These are phyloP conservation scores for Austroboletus novae-zelandiae DNA, from an alignment of 1,284 basidiomycete genomes.

Conservation along the genomic window DNA sequence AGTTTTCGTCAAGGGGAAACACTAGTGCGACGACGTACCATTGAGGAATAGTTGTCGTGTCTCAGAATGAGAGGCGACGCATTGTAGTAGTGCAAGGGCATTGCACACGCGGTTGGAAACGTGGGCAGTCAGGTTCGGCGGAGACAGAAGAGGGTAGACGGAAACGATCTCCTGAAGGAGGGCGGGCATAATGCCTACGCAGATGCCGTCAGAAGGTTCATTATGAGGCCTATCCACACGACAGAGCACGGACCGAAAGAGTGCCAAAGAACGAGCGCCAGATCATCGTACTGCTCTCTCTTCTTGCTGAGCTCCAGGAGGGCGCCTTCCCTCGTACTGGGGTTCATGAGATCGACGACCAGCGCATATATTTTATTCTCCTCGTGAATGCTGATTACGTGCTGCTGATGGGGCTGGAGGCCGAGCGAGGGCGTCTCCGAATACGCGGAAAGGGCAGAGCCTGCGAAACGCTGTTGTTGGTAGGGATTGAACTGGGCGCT, in stretches of 20 bases:
- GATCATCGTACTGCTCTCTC: slow-evolving; percentile 97
- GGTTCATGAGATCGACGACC: slow-evolving; percentile 81
- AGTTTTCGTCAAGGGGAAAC: background rate
- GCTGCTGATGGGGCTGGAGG: slow-evolving; percentile 50
- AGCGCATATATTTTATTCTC: slow-evolving; percentile 81
- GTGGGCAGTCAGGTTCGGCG: slow-evolving; percentile 95
- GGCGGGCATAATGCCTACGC: slow-evolving; percentile 94
- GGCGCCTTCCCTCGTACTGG: slow-evolving; percentile 79
- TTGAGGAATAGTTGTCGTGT: slow-evolving; percentile 91
- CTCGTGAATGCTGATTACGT: slow-evolving; percentile 46
- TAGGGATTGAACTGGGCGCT: slow-evolving; percentile 52
- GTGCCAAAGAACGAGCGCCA: slow-evolving; percentile 98
- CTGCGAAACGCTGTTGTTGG: slow-evolving; percentile 36
- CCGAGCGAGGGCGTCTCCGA: slow-evolving; percentile 51
- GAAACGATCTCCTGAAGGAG: slow-evolving; percentile 98
- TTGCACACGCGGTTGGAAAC: slow-evolving; percentile 99
- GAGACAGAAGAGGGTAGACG: slow-evolving; percentile 94
- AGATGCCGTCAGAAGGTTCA: background rate
- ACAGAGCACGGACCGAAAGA: slow-evolving; percentile 79
- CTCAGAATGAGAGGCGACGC: slow-evolving; percentile 94
- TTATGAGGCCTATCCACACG: background rate
- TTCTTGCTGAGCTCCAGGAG: slow-evolving; percentile 98
- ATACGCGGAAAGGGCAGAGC: slow-evolving; percentile 37
- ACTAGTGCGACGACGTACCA: slow-evolving; percentile 45
- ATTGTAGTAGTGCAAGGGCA: slow-evolving; percentile 95